These are phyloP conservation scores for Yarrowia porcina DNA, from an alignment of 805 yeast species.

Conservation along the genomic window DNA sequence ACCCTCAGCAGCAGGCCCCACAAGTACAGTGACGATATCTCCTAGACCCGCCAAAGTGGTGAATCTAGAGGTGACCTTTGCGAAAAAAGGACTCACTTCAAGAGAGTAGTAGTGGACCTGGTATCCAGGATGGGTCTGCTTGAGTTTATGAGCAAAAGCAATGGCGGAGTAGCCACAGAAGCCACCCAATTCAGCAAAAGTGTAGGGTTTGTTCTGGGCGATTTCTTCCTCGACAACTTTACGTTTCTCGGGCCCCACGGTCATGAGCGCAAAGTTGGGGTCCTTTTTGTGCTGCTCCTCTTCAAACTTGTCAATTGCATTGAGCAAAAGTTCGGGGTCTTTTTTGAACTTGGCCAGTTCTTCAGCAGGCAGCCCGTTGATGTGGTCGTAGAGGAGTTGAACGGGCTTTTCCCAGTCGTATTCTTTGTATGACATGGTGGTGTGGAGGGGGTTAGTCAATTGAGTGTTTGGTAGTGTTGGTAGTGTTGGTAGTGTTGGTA, in stretches of 20 bases:
- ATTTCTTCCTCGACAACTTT: constrained; percentile 20
- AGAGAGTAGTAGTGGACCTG: constrained; percentile 21
- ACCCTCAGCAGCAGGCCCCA: constrained; percentile 22
- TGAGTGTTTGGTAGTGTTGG: not conserved
- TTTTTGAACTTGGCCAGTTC: constrained; percentile 25
- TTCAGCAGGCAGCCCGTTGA: constrained; percentile 4
- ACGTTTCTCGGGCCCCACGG: constrained; percentile 20
- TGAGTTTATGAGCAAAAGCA: constrained; percentile 24
- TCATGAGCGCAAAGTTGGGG: constrained; percentile 4
- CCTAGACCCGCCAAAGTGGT: constrained; percentile 20
- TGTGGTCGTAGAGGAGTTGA: constrained; percentile 22
- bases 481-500: not conserved
- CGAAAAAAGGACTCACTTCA: constrained; percentile 20
- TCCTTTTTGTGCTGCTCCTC: constrained; percentile 13
- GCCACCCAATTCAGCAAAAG: constrained; percentile 17
- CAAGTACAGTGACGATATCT: constrained; percentile 16
- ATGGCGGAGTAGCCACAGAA: constrained; percentile 24
- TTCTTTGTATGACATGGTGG: not conserved
- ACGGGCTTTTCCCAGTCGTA: constrained; percentile 23
- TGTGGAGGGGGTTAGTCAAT: not conserved
- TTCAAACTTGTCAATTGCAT: constrained; percentile 24
- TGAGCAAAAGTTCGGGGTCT: constrained; percentile 1
- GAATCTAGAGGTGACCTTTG: constrained; percentile 22
- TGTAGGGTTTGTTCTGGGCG: constrained; percentile 21
- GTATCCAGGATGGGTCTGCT: constrained; percentile 19